Conservation (phyloP, 805 yeast genomes). For the Hanseniaspora valbyensis region DNA sequence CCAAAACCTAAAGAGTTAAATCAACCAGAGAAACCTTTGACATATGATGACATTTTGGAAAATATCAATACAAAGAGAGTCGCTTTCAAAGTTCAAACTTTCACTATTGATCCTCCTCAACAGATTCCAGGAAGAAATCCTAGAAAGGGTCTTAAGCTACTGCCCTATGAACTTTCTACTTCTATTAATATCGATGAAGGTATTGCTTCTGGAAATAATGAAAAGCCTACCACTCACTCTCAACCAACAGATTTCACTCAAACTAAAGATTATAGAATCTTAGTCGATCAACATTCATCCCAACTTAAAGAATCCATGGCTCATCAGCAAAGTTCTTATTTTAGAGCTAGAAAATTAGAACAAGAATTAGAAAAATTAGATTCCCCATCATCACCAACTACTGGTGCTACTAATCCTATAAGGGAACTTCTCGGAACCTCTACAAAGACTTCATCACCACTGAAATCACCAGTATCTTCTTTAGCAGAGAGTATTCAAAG, state of each 20-base stretch:
- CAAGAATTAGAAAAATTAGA: constrained; percentile 36
- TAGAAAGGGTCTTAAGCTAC: constrained; percentile 60
- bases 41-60: constrained; percentile 13
- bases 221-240: constrained; percentile 21
- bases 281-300: constrained; percentile 46
- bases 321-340: constrained; percentile 68
- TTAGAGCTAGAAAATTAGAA: constrained; percentile 59
- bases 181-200: constrained; percentile 60
- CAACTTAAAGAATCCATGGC: constrained; percentile 52
- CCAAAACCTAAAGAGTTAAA: background rate
- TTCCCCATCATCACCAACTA: background rate
- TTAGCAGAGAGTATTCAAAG: constrained; percentile 12
- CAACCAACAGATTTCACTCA: constrained; percentile 29
- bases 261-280: constrained; percentile 40
- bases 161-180: constrained; percentile 54
- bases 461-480: constrained; percentile 8
- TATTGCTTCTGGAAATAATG: constrained; percentile 39
- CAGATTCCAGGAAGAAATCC: constrained; percentile 85
- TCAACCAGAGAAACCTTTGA: background rate
- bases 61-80: constrained; percentile 40
- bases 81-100: constrained; percentile 63
- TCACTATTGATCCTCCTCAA: constrained; percentile 78
- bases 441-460: background rate
- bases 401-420: constrained; percentile 29
- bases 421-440: background rate